These are phyloP conservation scores for Euclidium syriacum DNA, from an alignment of 345 rosid species.

Conservation along the genomic window DNA sequence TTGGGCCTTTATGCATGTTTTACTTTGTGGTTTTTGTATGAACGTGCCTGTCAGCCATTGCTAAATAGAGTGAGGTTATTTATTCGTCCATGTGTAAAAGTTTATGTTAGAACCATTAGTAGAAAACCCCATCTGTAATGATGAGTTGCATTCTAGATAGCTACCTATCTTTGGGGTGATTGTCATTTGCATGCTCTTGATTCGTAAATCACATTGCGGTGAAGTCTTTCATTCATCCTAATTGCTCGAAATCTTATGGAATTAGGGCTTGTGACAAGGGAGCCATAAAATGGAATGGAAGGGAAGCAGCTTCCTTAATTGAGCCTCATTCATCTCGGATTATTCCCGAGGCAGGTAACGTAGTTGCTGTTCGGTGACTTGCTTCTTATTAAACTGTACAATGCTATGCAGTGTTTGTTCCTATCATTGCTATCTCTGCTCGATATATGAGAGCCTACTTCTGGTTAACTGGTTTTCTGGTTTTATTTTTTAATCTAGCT, in stretches of 20 bases:
- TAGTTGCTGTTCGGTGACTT: conserved; percentile 35
- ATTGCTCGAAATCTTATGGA: conserved; percentile 42
- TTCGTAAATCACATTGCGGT: background rate
- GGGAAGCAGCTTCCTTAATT: conserved; percentile 82
- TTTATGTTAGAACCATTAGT: conserved; percentile 51
- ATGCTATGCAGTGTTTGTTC: conserved; percentile 4
- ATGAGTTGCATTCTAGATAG: background rate
- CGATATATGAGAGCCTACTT: background rate
- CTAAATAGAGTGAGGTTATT: background rate
- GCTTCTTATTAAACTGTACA: conserved; percentile 3
- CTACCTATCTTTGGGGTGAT: conserved; percentile 35
- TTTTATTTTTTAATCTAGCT: conserved; percentile 12
- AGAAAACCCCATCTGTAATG: conserved; percentile 11
- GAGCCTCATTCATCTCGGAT: conserved; percentile 68
- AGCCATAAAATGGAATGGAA: conserved; percentile 69
- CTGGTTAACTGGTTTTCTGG: background rate
- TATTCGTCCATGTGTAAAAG: conserved; percentile 32
- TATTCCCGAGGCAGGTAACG: conserved; percentile 42
- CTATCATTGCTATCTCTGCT: background rate
- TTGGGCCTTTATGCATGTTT: background rate
- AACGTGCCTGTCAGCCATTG: background rate
- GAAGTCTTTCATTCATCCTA: conserved; percentile 19
- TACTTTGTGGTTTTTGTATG: background rate
- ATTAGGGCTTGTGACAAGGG: conserved; percentile 71
- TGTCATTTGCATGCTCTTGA: conserved; percentile 24